Base-by-base conservation (phyloP, 2,329 filamentous ascomycete genomes). In the Cucurbitaria berberidis region DNA sequence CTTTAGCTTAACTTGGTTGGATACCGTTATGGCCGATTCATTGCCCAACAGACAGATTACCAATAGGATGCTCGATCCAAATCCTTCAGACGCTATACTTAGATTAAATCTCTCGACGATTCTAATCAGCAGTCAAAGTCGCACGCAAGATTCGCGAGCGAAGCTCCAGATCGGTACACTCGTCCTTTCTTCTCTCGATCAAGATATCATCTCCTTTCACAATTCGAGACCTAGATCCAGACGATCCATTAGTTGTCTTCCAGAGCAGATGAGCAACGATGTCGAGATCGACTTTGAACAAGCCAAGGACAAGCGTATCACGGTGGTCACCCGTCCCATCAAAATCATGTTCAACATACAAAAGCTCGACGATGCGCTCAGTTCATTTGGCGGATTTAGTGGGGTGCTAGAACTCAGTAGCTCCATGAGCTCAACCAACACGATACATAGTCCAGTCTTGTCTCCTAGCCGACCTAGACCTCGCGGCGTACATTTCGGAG, bases 311-410 rank as follows among this genome's bases (percentile, higher is more conserved):
- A 64, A 60, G 10, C 68, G 72, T 7, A 59, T 89, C 15, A 86
- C 89, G 27, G 72, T 96, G 13, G 84, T 86, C 46, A 96, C 92
- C 0, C 80, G 96, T 9, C 91, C 93, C 5, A 74, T 97, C 1
- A 85, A 88, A 53, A 73, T 96, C 9, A 84, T 87, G 51, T 76
- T 98, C 35, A 90, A 98, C 68, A 78, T 97, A 15, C 87, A 89
- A 59, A 84, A 85, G 49, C 77, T 98, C 19, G 95, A 98, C 63
- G 92, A 96, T 65, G 90, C 90, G 0, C 86, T 98, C 54, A 86
- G 86, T 50, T 91, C 90, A 82, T 93, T 97, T 74, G 95, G 95
- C 30, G 95, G 95, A 0, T 79, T 99, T 38, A 96, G 93, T 72
- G 91, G 92, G 60, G 89, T 99, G 46, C 79, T 99, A 38, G 96